These are phyloP conservation scores for Fusarium vanettenii DNA, from an alignment of 2,329 filamentous ascomycete species.

Conservation along the genomic window DNA sequence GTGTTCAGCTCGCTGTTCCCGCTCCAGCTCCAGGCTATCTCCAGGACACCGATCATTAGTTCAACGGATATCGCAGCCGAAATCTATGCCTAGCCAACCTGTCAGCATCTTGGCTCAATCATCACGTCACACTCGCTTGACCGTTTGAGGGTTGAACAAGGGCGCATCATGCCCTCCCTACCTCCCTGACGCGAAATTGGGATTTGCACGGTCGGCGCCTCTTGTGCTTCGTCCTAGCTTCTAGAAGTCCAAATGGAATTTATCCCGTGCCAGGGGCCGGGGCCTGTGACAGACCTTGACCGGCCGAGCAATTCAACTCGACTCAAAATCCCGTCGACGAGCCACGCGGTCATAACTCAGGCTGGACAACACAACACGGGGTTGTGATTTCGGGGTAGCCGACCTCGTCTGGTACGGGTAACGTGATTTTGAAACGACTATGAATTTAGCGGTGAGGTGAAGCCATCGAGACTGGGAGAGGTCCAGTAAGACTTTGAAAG, in stretches of 20 bases:
- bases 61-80: conserved; percentile 22
- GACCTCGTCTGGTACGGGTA: conserved; percentile 5
- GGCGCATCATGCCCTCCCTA: conserved; percentile 16
- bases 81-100: conserved; percentile 19
- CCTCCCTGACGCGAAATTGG: conserved; percentile 42
- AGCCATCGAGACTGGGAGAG: not conserved
- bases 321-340: conserved; percentile 42
- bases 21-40: conserved; percentile 30
- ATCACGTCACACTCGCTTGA: conserved; percentile 32
- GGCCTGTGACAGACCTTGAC: conserved; percentile 15
- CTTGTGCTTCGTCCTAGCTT: conserved; percentile 31
- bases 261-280: conserved; percentile 23
- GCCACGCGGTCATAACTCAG: conserved; percentile 29
- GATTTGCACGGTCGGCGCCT: conserved; percentile 32
- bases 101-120: conserved; percentile 24
- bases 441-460: not conserved
- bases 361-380: conserved; percentile 9
- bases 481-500: not conserved
- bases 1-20: conserved; percentile 11
- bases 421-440: conserved; percentile 7
- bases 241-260: conserved; percentile 46
- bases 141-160: not conserved
- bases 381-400: conserved; percentile 21
- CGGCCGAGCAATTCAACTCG: conserved; percentile 39
- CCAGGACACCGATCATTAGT: conserved; percentile 21